phyloP scores from a whole-genome alignment of 306 rosid genomes.

The Geum urbanum region DNA sequence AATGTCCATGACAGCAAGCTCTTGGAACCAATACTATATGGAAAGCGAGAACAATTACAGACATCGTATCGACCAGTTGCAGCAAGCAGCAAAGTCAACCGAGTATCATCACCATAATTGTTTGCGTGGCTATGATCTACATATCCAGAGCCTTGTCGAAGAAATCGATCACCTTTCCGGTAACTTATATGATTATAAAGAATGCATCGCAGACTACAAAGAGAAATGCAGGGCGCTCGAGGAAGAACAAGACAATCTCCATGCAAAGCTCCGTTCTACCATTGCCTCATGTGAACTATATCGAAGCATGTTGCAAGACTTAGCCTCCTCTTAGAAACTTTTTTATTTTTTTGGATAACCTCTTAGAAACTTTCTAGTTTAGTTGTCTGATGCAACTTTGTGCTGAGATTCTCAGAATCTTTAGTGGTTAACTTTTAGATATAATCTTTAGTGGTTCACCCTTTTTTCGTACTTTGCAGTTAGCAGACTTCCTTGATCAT shows the following conservation, averaged over 20 bases:
- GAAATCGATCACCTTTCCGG: neutral
- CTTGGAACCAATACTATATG: conserved; percentile 5
- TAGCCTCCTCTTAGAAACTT: neutral
- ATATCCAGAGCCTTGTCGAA: neutral
- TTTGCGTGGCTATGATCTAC: neutral
- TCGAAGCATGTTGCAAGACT: conserved; percentile 6
- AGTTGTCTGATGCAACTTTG: neutral
- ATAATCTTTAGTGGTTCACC: too few relatives aligned
- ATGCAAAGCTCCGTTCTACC: conserved; percentile 6
- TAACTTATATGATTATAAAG: too few relatives aligned
- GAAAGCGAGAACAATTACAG: neutral
- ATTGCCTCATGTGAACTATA: conserved; percentile 7
- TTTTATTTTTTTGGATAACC: neutral
- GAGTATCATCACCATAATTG: too few relatives aligned
- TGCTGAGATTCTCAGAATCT: neutral
- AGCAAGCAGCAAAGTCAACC: too few relatives aligned
- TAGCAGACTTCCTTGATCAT: too few relatives aligned
- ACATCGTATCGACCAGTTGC: too few relatives aligned
- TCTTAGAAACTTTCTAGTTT: neutral
- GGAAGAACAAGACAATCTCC: neutral
- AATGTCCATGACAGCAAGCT: neutral
- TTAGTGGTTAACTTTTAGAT: too few relatives aligned
- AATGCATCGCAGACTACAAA: neutral
- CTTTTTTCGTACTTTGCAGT: too few relatives aligned
- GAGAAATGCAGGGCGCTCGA: neutral